A percentile compares a stretch with the other conserved stretches of the same genome.
phyloP scores from a whole-genome alignment of 352 stramenopile genomes.

The Phytophthora constricta region DNA sequence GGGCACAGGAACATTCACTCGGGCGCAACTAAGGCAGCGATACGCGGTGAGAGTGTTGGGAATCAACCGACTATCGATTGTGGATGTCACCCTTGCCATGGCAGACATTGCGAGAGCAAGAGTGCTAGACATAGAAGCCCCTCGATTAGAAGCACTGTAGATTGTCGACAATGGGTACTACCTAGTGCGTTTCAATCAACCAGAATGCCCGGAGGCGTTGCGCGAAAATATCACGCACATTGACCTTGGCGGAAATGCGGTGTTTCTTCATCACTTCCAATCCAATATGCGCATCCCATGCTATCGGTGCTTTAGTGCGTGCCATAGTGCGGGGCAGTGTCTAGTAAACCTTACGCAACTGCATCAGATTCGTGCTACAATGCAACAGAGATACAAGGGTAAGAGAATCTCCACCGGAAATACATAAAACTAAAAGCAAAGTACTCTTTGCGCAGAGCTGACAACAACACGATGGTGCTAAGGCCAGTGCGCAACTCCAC shows the following conservation, averaged over 20 bases:
- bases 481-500: too few species aligned
- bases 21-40: background rate
- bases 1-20: background rate
- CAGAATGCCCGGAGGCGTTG: background rate
- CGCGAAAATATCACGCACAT: background rate
- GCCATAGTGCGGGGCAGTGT: too few species aligned
- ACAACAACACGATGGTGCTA: too few species aligned
- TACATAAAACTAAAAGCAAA: too few species aligned
- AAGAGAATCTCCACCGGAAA: too few species aligned
- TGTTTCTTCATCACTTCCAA: background rate
- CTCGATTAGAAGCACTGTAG: background rate
- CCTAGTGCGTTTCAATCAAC: background rate
- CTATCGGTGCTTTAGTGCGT: background rate
- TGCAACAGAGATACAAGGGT: too few species aligned
- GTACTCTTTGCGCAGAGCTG: too few species aligned
- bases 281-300: background rate
- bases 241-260: background rate
- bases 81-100: background rate
- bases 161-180: background rate
- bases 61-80: background rate
- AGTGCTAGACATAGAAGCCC: background rate
- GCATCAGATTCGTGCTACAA: too few species aligned
- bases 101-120: background rate
- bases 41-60: background rate
- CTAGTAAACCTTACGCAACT: too few species aligned